phyloP scores from a whole-genome alignment of 306 rosid genomes.

The Quercus suber region DNA sequence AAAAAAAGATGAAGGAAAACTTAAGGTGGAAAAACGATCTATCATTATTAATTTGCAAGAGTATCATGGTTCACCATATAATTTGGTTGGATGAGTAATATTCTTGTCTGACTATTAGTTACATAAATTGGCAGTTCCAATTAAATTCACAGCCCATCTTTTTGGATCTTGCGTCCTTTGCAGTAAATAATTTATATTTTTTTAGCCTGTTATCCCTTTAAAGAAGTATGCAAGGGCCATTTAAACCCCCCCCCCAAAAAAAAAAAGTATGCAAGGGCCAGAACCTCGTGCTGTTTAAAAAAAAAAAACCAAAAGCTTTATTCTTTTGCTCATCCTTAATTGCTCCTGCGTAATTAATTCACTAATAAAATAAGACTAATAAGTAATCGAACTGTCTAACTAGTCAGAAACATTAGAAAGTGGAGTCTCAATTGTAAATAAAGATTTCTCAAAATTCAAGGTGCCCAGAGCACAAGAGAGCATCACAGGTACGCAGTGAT shows the following conservation, averaged over 20 bases:
- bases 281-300: constrained; percentile 1
- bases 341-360: constrained; percentile 12
- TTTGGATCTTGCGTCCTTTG: constrained; percentile 78
- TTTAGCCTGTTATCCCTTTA: constrained; percentile 12
- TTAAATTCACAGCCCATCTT: constrained; percentile 43
- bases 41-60: neutral
- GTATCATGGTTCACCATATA: constrained; percentile 21
- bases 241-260: too few species aligned
- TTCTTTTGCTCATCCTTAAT: constrained; percentile 24
- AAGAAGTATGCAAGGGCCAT: constrained; percentile 32
- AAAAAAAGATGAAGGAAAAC: too few species aligned
- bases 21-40: neutral
- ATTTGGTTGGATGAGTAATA: constrained; percentile 29
- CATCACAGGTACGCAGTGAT: constrained; percentile 1
- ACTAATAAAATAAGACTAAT: constrained; percentile 13
- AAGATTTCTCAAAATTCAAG: constrained; percentile 18
- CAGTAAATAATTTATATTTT: constrained; percentile 24
- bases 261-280: constrained; percentile 32
- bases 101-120: constrained; percentile 37
- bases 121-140: constrained; percentile 31
- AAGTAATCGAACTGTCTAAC: constrained; percentile 4
- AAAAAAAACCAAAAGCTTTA: constrained; percentile 3
- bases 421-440: constrained; percentile 25
- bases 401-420: constrained; percentile 2
- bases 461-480: constrained; percentile 15